Conservation (phyloP, 1,284 basidiomycete genomes). For the Stygiomarasmius scandens region DNA sequence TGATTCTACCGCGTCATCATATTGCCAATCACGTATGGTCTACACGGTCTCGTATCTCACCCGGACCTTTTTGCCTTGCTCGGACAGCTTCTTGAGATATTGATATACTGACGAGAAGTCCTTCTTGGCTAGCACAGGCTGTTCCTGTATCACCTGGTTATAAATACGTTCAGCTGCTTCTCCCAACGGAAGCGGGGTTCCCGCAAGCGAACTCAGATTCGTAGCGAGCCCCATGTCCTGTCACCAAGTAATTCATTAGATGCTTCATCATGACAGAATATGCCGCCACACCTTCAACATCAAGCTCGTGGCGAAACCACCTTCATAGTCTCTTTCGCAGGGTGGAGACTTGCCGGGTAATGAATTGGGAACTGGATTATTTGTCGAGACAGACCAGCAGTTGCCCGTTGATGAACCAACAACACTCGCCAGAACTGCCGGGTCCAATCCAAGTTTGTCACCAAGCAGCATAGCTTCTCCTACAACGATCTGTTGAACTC, state of each 20-base stretch:
- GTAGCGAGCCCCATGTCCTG: slow-evolving; percentile 83
- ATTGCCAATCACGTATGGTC: background rate
- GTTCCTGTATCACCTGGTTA: slow-evolving; percentile 49
- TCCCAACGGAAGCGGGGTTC: slow-evolving; percentile 65
- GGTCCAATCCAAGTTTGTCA: slow-evolving; percentile 73
- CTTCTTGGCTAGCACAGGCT: slow-evolving; percentile 62
- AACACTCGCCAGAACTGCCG: slow-evolving; percentile 75
- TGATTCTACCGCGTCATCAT: slow-evolving; percentile 7
- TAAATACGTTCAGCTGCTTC: slow-evolving; percentile 66
- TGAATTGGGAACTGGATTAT: slow-evolving; percentile 85
- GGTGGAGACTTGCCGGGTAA: slow-evolving; percentile 75
- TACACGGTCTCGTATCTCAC: background rate
- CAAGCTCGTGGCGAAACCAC: slow-evolving; percentile 80
- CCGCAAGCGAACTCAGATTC: slow-evolving; percentile 54
- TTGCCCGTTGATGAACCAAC: slow-evolving; percentile 83
- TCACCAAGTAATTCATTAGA: slow-evolving; percentile 4
- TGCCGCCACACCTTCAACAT: slow-evolving; percentile 78
- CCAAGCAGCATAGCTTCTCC: slow-evolving; percentile 88
- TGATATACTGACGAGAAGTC: slow-evolving; percentile 84
- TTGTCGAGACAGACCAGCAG: slow-evolving; percentile 85
- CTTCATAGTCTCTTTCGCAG: slow-evolving; percentile 82
- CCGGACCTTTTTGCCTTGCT: slow-evolving; percentile 12
- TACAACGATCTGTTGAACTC: slow-evolving; percentile 78
- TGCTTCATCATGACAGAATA: slow-evolving; percentile 6
- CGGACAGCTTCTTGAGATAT: slow-evolving; percentile 43